Conservation (phyloP, 176 grass and related monocot species). For the Guadua angustifolia region DNA sequence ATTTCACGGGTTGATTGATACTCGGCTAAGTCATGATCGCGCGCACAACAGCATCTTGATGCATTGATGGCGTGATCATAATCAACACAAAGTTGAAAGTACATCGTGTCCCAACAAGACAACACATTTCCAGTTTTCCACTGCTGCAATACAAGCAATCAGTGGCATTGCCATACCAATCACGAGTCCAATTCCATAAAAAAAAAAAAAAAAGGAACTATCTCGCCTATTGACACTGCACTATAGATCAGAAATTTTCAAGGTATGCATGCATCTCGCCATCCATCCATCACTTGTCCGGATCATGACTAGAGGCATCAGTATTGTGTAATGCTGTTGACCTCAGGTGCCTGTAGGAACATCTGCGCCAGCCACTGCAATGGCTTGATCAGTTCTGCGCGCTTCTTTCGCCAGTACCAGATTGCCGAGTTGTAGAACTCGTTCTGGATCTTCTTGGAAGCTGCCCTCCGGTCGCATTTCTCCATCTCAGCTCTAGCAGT, state of each 20-base stretch:
- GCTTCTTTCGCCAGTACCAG: slow-evolving; percentile 90
- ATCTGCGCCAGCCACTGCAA: slow-evolving; percentile 65
- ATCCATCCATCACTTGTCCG: background rate
- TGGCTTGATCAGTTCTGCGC: slow-evolving; percentile 54
- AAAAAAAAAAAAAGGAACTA: slow-evolving; percentile 29
- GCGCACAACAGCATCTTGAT: slow-evolving; percentile 20
- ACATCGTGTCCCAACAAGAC: slow-evolving; percentile 16
- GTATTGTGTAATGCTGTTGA: slow-evolving; percentile 22
- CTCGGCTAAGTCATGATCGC: background rate
- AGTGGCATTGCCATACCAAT: slow-evolving; percentile 1
- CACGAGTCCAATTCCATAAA: slow-evolving; percentile 7
- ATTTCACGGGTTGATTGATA: background rate
- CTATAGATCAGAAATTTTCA: slow-evolving; percentile 46
- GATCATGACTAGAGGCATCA: slow-evolving; percentile 1
- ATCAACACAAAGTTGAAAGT: slow-evolving; percentile 8
- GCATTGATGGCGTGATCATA: slow-evolving; percentile 13
- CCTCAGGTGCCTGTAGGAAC: slow-evolving; percentile 44
- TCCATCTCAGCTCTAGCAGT: slow-evolving; percentile 79
- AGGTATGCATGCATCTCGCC: background rate
- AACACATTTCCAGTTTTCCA: slow-evolving; percentile 4
- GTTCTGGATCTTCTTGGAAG: slow-evolving; percentile 77
- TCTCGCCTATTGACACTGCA: slow-evolving; percentile 28
- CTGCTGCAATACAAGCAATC: slow-evolving; percentile 13
- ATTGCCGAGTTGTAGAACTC: slow-evolving; percentile 87
- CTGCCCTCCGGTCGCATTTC: slow-evolving; percentile 76